Conservation (phyloP, 164 flowering plant species). For the Warburgia ugandensis region DNA sequence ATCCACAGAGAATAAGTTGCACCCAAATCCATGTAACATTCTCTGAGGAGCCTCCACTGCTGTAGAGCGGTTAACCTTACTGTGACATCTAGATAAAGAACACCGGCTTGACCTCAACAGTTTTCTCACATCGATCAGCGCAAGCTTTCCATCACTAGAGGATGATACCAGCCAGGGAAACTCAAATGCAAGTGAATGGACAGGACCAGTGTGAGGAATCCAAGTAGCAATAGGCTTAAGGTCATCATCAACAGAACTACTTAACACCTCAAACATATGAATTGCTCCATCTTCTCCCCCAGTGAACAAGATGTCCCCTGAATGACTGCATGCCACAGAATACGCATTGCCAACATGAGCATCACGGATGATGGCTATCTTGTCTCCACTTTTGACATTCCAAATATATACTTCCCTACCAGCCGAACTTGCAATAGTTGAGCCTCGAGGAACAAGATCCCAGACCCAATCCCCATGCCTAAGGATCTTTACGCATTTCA, state of each 20-base stretch:
- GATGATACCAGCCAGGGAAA: slow-evolving; percentile 96
- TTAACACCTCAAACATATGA: slow-evolving; percentile 69
- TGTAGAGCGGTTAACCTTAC: slow-evolving; percentile 9
- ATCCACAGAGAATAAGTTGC: slow-evolving; percentile 62
- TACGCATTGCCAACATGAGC: slow-evolving; percentile 58
- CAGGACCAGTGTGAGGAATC: slow-evolving; percentile 74
- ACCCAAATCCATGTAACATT: slow-evolving; percentile 79
- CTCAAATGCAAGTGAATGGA: slow-evolving; percentile 80
- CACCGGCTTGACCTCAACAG: slow-evolving; percentile 35
- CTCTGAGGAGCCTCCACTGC: slow-evolving; percentile 77
- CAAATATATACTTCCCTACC: slow-evolving; percentile 80
- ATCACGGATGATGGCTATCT: slow-evolving; percentile 25
- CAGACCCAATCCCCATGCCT: slow-evolving; percentile 88
- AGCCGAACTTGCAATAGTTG: slow-evolving; percentile 55
- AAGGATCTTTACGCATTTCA: slow-evolving; percentile 52
- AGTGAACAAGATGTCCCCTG: slow-evolving; percentile 75
- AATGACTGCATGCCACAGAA: slow-evolving; percentile 61
- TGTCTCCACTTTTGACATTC: slow-evolving; percentile 45
- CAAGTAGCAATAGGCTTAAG: slow-evolving; percentile 48
- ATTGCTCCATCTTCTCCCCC: slow-evolving; percentile 92
- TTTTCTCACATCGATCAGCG: slow-evolving; percentile 75
- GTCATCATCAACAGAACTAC: slow-evolving; percentile 8
- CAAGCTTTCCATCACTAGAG: slow-evolving; percentile 74
- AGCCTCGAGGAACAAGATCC: slow-evolving; percentile 61
- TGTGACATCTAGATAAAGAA: slow-evolving; percentile 13